Percentiles rank a stretch among this genome's conserved stretches.
Conservation (phyloP, 73 alveolate genomes). For the Breviolum minutum region DNA sequence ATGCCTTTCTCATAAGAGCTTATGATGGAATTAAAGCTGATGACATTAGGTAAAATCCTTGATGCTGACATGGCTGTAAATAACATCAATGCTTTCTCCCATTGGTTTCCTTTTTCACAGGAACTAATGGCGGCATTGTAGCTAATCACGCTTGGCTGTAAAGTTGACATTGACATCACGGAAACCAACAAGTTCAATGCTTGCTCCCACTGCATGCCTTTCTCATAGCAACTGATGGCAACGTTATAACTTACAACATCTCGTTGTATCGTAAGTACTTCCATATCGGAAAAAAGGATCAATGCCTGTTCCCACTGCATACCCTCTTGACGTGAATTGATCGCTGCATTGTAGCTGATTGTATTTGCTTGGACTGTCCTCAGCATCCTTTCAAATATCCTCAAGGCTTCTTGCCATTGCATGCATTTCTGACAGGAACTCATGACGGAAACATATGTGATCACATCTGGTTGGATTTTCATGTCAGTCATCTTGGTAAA, state of each 20-base stretch:
- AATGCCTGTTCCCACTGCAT: neutral
- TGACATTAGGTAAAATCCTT: neutral
- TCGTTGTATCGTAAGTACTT: neutral
- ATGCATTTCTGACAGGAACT: neutral
- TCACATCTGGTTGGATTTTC: neutral
- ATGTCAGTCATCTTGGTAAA: neutral
- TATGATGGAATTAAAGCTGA: neutral
- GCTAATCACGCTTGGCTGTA: neutral
- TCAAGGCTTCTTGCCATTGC: neutral
- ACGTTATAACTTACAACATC: neutral
- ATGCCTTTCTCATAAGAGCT: neutral
- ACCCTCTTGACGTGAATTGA: neutral
- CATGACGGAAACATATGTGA: neutral
- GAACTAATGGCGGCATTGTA: slow-evolving; percentile 15
- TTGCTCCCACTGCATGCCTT: neutral
- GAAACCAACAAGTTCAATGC: neutral
- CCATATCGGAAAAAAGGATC: neutral
- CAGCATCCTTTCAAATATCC: neutral
- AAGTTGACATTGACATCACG: neutral
- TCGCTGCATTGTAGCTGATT: neutral
- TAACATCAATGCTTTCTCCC: neutral
- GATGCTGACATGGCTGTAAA: neutral
- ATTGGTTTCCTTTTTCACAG: neutral
- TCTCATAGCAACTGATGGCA: neutral
- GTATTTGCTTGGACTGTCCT: neutral